Conservation (phyloP, 2,329 filamentous ascomycete genomes). For the Hypoxylon sp. region DNA sequence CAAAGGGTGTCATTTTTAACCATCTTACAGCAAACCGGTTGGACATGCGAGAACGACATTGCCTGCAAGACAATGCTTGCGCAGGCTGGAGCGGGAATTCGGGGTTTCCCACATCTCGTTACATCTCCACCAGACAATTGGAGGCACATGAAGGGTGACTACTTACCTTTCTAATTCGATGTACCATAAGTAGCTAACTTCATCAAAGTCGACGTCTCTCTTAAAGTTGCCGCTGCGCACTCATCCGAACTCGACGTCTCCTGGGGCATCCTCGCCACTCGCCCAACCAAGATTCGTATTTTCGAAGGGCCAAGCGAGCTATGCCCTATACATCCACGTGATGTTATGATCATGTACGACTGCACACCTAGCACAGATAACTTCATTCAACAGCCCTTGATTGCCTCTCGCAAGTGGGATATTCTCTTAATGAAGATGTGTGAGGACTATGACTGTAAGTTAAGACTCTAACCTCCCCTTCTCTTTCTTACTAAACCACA, state of each 20-base stretch:
- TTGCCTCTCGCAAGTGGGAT: slow-evolving; percentile 39
- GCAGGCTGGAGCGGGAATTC: slow-evolving; percentile 19
- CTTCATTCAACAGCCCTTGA: not conserved
- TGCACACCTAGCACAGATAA: slow-evolving; percentile 23
- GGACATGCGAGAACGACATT: slow-evolving; percentile 27
- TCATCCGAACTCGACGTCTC: not conserved
- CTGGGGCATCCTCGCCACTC: slow-evolving; percentile 29
- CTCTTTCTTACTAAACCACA: slow-evolving; percentile 10
- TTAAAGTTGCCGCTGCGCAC: not conserved
- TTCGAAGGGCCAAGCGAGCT: slow-evolving; percentile 7
- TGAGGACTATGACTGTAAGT: slow-evolving; percentile 29
- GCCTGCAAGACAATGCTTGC: slow-evolving; percentile 31
- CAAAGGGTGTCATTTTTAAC: not conserved
- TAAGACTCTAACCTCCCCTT: not conserved
- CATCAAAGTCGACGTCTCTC: slow-evolving; percentile 25
- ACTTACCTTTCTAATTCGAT: not conserved
- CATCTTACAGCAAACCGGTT: not conserved
- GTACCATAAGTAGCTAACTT: slow-evolving; percentile 12
- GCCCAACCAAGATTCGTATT: slow-evolving; percentile 20
- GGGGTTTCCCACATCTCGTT: not conserved
- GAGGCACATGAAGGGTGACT: slow-evolving; percentile 11
- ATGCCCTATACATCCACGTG: slow-evolving; percentile 5
- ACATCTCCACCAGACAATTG: not conserved
- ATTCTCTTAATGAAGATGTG: slow-evolving; percentile 40
- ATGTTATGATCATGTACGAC: slow-evolving; percentile 44